phyloP scores from a whole-genome alignment of 345 rosid species.

The Melaleuca alternifolia region DNA sequence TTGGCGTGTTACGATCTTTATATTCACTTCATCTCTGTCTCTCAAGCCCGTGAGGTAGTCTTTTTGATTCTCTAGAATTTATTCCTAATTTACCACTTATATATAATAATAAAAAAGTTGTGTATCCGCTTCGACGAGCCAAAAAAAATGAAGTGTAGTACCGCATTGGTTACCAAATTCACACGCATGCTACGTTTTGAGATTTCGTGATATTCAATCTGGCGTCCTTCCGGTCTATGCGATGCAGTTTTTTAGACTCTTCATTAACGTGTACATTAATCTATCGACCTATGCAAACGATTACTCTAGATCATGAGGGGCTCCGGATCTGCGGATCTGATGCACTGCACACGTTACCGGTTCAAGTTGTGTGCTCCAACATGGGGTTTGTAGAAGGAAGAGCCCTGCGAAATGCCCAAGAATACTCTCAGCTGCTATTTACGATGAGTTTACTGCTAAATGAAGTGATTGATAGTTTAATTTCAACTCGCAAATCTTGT shows the following conservation, averaged over 20 bases:
- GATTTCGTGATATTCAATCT: neutral
- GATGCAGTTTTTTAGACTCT: neutral
- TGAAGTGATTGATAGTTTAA: neutral
- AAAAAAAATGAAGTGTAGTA: neutral
- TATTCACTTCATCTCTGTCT: neutral
- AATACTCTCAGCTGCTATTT: neutral
- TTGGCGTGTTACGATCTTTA: too few relatives aligned
- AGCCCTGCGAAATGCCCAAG: neutral
- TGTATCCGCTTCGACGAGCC: neutral
- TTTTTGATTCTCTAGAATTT: neutral
- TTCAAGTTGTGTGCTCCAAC: neutral
- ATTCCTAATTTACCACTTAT: neutral
- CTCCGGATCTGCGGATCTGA: neutral
- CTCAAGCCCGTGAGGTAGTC: neutral
- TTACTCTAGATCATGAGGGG: neutral
- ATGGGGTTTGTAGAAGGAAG: neutral
- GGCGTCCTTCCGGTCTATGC: neutral
- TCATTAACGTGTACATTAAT: neutral
- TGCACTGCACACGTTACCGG: neutral
- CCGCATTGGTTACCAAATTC: neutral
- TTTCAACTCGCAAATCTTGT: neutral
- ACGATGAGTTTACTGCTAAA: neutral
- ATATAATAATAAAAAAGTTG: neutral
- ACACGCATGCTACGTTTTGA: neutral
- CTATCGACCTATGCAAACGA: neutral